Evolutionary conservation across 306 rosid species (phyloP).

Genomic region (Hippophae rhamnoides): DNA sequence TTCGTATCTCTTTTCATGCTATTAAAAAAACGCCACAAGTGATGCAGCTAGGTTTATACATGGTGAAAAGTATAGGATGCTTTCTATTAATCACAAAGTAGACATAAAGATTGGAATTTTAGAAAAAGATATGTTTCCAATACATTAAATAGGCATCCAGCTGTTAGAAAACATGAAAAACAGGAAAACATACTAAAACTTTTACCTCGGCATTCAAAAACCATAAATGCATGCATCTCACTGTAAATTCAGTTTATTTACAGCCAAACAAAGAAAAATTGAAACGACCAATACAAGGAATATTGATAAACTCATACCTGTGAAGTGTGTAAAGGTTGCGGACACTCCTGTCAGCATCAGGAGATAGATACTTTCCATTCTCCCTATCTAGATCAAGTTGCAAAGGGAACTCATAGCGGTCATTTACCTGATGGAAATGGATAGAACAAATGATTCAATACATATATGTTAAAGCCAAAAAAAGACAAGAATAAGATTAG

Average conservation of each 20-base stretch:
- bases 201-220: too few species aligned
- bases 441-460: conserved; percentile 11
- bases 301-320: conserved; percentile 42
- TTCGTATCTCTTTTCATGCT: too few species aligned
- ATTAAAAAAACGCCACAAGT: too few species aligned
- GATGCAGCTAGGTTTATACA: too few species aligned
- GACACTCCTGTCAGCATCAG: conserved; percentile 85
- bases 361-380: conserved; percentile 83
- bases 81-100: too few species aligned
- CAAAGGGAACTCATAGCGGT: conserved; percentile 94
- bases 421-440: conserved; percentile 63
- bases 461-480: neutral
- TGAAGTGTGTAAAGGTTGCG: conserved; percentile 96
- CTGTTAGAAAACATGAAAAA: too few species aligned
- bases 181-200: too few species aligned
- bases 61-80: too few species aligned
- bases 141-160: too few species aligned
- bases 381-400: conserved; percentile 95
- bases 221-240: neutral
- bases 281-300: neutral
- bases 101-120: too few species aligned
- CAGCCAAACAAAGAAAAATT: neutral
- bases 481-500: neutral
- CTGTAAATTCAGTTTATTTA: neutral
- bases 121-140: too few species aligned